Evolutionary conservation across 768 basidiomycete genomes (phyloP).

Genomic region (Auriculariales sp.): DNA sequence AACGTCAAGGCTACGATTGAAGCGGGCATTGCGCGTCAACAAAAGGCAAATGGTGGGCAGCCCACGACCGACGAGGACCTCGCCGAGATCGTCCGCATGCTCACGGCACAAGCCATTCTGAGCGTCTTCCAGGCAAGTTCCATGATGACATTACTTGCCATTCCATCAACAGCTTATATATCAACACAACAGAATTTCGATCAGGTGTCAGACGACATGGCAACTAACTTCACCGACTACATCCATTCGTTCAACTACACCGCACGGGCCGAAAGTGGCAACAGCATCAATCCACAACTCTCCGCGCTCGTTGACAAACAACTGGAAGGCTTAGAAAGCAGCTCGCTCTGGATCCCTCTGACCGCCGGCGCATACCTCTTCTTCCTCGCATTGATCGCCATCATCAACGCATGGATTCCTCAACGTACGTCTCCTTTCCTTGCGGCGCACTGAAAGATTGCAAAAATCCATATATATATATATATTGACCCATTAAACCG

Average conservation of each 20-base stretch:
- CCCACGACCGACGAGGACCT: neutral
- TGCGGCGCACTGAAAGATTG: neutral
- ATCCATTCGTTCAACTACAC: neutral
- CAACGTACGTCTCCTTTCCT: neutral
- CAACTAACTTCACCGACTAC: neutral
- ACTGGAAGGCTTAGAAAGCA: too few species aligned
- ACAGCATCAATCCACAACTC: too few species aligned
- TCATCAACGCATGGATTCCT: neutral
- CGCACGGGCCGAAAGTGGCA: too few species aligned
- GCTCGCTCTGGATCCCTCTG: neutral
- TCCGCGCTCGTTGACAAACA: neutral
- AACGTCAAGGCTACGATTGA: neutral
- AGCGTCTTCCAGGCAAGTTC: neutral
- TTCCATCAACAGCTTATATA: too few species aligned
- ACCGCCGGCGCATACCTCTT: neutral
- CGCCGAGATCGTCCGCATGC: neutral
- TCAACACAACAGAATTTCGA: neutral
- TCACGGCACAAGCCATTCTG: neutral
- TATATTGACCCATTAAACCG: neutral
- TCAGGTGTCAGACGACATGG: neutral
- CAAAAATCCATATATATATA: neutral
- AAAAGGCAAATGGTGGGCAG: too few species aligned
- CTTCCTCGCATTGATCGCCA: neutral
- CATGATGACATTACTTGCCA: neutral
- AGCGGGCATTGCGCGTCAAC: neutral